Evolutionary conservation across 2,329 filamentous ascomycete genomes (phyloP), one percentile per base, ranked within the genome.

Genomic region (Pyrenophora teres): DNA sequence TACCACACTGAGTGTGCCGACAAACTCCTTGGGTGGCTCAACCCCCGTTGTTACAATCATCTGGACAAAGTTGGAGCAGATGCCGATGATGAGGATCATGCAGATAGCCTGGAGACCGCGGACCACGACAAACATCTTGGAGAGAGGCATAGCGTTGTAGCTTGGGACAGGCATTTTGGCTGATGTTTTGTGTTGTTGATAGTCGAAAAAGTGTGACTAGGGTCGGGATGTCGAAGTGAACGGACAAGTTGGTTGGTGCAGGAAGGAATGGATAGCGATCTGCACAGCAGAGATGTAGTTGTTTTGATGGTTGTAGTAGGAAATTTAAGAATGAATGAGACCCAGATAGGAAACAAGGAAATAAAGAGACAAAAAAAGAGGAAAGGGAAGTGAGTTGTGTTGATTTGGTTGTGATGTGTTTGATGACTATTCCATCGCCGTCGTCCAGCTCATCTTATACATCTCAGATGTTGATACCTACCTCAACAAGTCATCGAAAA

Each of bases 1-100:
- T 83, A 96, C 92, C 60, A 96, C 84, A 54, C 84, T 84, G 57
- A 96, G 81, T 3, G 90, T 91, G 25, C 86, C 90, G 25, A 96
- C 83, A 18, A 97, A 80, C 40, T 92, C 85, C 44, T 83, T 78
- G 0, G 91, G 89, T 0, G 88, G 85, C 25, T 83, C 80, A 48
- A 87, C 82, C 57, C 86, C 81, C 18, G 80, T 82, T 37, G 80
- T 77, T 38, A 90, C 84, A 70, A 95, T 91, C 63, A 89, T 82
- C 19, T 86, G 81, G 65, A 96, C 87, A 74, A 96, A 95, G 74
- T 92, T 91, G 66, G 88, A 84, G 0, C 86, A 86, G 72, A 96
- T 84, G 39, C 91, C 90, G 59, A 96, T 87, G 60, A 94, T 85
- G 52, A 86, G 80, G 51, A 94, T 80, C 68, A 96, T 87, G 21